phyloP scores from a whole-genome alignment of 331 rosid genomes.

The Malus hybrid region DNA sequence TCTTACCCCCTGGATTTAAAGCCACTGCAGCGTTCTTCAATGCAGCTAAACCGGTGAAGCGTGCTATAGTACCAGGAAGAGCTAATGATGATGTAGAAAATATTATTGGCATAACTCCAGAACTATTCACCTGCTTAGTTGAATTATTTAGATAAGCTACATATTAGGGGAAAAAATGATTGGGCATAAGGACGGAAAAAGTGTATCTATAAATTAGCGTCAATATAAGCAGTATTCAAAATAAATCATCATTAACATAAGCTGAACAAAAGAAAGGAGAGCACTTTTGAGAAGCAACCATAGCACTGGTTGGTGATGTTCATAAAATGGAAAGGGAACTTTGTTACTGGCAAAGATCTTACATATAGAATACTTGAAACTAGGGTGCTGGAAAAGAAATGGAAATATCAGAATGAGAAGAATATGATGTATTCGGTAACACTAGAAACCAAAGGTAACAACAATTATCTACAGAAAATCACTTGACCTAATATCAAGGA shows the following conservation, averaged over 20 bases:
- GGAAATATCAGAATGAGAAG: no score
- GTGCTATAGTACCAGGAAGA: constrained; percentile 93
- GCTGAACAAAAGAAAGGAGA: neutral
- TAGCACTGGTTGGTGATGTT: neutral
- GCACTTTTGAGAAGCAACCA: neutral
- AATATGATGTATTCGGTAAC: neutral
- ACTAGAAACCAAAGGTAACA: no score
- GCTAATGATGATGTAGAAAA: constrained; percentile 93
- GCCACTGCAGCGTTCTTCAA: constrained; percentile 76
- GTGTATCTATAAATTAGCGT: neutral
- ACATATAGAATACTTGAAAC: neutral
- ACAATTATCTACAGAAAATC: no score
- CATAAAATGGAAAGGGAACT: neutral
- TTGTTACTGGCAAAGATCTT: neutral
- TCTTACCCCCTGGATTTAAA: constrained; percentile 86
- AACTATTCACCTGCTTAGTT: constrained; percentile 75
- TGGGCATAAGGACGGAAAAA: neutral
- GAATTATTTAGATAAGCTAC: neutral
- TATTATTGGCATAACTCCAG: constrained; percentile 98
- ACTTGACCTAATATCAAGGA: no score
- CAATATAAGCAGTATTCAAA: neutral
- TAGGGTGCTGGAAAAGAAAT: no score
- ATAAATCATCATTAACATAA: neutral
- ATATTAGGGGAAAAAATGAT: neutral
- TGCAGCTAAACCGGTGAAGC: constrained; percentile 78